Evolutionary conservation across 179 eudicot species (phyloP).

Genomic region (Pouteria campechiana): DNA sequence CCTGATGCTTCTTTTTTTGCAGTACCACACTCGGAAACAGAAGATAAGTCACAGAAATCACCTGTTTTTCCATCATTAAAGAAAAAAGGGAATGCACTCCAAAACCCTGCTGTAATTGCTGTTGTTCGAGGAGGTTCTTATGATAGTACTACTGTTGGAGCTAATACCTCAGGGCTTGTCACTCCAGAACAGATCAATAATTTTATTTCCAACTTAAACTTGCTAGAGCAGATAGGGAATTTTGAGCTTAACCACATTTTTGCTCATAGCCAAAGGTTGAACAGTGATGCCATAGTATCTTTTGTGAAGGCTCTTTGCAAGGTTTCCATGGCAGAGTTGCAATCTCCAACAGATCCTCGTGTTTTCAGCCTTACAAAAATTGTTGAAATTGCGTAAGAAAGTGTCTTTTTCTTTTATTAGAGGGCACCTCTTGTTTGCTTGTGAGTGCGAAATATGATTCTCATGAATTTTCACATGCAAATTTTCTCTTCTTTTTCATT

Average conservation of each 20-base stretch:
- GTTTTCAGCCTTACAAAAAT: slow-evolving; percentile 96
- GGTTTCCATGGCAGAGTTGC: slow-evolving; percentile 95
- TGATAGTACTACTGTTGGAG: slow-evolving; percentile 75
- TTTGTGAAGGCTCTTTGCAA: slow-evolving; percentile 95
- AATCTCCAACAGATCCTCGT: slow-evolving; percentile 97
- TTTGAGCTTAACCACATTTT: slow-evolving; percentile 96
- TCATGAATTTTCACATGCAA: background rate
- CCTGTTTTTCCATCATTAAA: slow-evolving; percentile 45
- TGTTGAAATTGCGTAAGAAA: slow-evolving; percentile 98
- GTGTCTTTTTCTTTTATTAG: no score
- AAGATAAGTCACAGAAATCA: slow-evolving; percentile 52
- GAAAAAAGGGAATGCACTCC: slow-evolving; percentile 84
- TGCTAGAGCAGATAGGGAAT: slow-evolving; percentile 97
- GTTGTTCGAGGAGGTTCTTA: slow-evolving; percentile 98
- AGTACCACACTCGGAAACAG: slow-evolving; percentile 50
- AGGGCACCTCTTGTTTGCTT: no score
- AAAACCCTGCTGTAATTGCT: slow-evolving; percentile 90
- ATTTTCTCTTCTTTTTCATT: background rate
- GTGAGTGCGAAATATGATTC: background rate
- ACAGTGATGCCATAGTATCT: slow-evolving; percentile 97
- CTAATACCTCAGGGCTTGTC: slow-evolving; percentile 58
- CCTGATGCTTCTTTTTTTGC: slow-evolving; percentile 89
- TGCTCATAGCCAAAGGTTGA: slow-evolving; percentile 97
- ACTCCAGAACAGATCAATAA: slow-evolving; percentile 79
- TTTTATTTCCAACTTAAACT: slow-evolving; percentile 83